Evolutionary conservation across 371 early-diverging fungal genomes (phyloP), one percentile per base, ranked within the genome.

Genomic region (Mortierella sp.): DNA sequence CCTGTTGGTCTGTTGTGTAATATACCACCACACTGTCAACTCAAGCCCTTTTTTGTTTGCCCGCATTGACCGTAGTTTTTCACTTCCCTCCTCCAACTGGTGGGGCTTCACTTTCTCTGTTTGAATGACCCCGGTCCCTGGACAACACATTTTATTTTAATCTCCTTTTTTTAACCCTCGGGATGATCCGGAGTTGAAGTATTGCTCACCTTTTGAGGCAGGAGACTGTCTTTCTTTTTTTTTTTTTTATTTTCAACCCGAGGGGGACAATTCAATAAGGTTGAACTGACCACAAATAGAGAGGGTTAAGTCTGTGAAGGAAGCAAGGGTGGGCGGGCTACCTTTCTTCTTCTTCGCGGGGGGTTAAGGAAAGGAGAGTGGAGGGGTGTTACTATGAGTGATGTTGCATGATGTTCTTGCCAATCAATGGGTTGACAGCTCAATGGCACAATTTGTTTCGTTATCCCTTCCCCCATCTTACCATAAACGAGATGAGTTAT

Each of bases 151-250:
- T 42, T 60, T n/a, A n/a, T n/a, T 68, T 68, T 68, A 42, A 68
- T 68, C 68, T 68, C 68, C 65, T 11, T 60, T 60, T 60, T 26
- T 5, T 11, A 14, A 14, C 3, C 8, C 34, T 68, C 68, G 68
- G 68, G 38, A 68, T 42, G 68, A 68, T 68, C 68, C 68, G 68
- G 68, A 68, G 68, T 68, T 38, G 34, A 68, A 68, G 34, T 68
- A 68, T 68, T 68, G 68, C 68, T 68, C 68, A 68, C 68, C 68
- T 21, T 68, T 68, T 68, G 68, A 68, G 68, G 68, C 68, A 68
- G 68, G 68, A 38, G 68, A 68, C 68, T 38, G 68, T 21, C n/a
- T 55, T 52, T 52, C 14, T 19, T 34, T 58, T 63, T 65, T 34
- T 58, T 63, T 65, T 8, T 68, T 38, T 6, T 38, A 38, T 38